Conservation (phyloP, 805 yeast species). For the Ogataea haglerorum region DNA sequence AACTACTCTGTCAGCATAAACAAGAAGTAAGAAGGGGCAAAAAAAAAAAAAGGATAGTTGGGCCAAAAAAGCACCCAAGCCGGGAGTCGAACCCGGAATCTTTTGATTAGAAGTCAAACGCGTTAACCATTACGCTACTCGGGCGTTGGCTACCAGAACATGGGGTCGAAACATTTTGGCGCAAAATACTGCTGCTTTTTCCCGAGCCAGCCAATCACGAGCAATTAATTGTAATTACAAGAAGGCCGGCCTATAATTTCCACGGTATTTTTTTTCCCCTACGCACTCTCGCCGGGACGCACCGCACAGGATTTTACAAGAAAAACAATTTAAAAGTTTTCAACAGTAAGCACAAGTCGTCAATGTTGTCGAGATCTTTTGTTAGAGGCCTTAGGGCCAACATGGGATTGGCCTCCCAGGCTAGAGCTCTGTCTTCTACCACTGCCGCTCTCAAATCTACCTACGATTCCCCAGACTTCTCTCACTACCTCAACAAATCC, state of each 20-base stretch:
- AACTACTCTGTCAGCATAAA: not conserved
- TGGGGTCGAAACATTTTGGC: not conserved
- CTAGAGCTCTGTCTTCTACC: slow-evolving; percentile 51
- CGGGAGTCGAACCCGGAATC: slow-evolving; percentile 64
- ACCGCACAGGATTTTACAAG: slow-evolving; percentile 4
- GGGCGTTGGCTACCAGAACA: slow-evolving; percentile 32
- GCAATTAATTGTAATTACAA: slow-evolving; percentile 8
- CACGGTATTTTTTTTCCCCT: slow-evolving; percentile 9
- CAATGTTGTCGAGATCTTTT: slow-evolving; percentile 33
- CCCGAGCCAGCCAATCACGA: slow-evolving; percentile 6
- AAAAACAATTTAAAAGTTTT: slow-evolving; percentile 12
- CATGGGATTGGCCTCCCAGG: slow-evolving; percentile 28
- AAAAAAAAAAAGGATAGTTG: not conserved
- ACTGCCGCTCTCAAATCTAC: slow-evolving; percentile 59
- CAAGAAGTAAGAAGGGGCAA: not conserved
- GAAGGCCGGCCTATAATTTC: slow-evolving; percentile 4
- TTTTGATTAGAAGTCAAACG: slow-evolving; percentile 66
- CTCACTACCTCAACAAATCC: slow-evolving; percentile 69
- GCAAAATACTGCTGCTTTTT: not conserved
- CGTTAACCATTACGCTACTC: slow-evolving; percentile 67
- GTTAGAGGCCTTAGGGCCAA: slow-evolving; percentile 28
- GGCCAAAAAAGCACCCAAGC: slow-evolving; percentile 34
- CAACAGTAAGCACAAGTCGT: slow-evolving; percentile 9
- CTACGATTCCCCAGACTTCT: slow-evolving; percentile 89
- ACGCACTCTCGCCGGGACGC: slow-evolving; percentile 4